Evolutionary conservation across 192 early-diverging fungal species (phyloP).

Genomic region (Podila epigama): DNA sequence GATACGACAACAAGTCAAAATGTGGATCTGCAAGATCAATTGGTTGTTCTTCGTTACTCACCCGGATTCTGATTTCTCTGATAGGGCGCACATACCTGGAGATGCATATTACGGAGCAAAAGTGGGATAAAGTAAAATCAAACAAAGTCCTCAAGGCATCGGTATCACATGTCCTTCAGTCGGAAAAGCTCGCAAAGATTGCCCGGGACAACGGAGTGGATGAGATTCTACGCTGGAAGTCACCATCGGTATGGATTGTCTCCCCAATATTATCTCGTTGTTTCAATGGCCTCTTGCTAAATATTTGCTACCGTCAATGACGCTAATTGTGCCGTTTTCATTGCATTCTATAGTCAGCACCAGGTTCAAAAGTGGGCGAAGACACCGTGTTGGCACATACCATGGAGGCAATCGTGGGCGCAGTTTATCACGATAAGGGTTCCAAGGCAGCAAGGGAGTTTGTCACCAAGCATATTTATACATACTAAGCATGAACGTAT

Average conservation of each 20-base stretch:
- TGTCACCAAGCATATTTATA: conserved; percentile 49
- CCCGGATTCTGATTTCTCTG: too few relatives aligned
- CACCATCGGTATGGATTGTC: conserved; percentile 40
- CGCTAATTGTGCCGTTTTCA: conserved; percentile 1
- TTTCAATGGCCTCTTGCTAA: not conserved
- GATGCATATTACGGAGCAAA: conserved; percentile 35
- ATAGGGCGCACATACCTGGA: conserved; percentile 48
- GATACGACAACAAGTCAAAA: not conserved
- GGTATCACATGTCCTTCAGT: conserved; percentile 3
- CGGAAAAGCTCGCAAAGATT: conserved; percentile 34
- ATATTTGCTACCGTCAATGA: not conserved
- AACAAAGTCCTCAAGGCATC: conserved; percentile 27
- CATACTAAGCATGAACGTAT: conserved; percentile 9
- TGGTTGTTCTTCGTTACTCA: not conserved
- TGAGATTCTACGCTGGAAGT: conserved; percentile 45
- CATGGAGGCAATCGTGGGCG: conserved; percentile 55
- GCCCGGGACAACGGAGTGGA: conserved; percentile 31
- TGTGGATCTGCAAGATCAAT: not conserved
- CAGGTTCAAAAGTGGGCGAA: conserved; percentile 35
- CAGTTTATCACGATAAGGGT: conserved; percentile 59
- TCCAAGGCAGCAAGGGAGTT: conserved; percentile 53
- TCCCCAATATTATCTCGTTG: not conserved
- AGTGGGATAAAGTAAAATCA: conserved; percentile 49
- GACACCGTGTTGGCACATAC: conserved; percentile 47
- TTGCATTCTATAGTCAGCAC: conserved; percentile 5